Conservation (phyloP, 2,329 filamentous ascomycete species). For the Apiospora hydei region DNA sequence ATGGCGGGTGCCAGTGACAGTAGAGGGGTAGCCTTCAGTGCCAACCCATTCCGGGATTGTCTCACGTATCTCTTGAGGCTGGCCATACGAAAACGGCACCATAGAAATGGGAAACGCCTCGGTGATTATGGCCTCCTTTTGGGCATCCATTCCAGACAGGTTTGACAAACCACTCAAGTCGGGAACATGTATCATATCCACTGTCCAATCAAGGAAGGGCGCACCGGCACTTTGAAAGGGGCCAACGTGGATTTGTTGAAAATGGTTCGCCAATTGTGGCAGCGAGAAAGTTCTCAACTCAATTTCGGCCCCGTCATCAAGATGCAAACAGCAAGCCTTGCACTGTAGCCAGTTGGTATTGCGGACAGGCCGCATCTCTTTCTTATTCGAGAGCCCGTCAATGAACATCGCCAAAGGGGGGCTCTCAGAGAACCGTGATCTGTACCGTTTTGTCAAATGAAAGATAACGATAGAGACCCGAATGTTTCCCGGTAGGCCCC, state of each 20-base stretch:
- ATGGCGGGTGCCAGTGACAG: not conserved
- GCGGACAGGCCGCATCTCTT: conserved; percentile 63
- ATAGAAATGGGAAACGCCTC: conserved; percentile 48
- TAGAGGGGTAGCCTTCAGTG: not conserved
- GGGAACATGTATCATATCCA: conserved; percentile 55
- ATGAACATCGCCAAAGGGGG: conserved; percentile 66
- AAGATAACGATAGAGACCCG: conserved; percentile 70
- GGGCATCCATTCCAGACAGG: conserved; percentile 41
- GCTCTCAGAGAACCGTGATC: conserved; percentile 62
- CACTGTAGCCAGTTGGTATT: conserved; percentile 62
- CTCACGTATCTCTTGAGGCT: conserved; percentile 18
- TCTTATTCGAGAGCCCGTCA: conserved; percentile 63
- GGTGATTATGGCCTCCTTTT: conserved; percentile 45
- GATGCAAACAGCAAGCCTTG: conserved; percentile 57
- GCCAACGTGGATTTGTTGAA: conserved; percentile 54
- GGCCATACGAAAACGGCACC: conserved; percentile 34
- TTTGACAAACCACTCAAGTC: conserved; percentile 42
- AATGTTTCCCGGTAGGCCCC: conserved; percentile 67
- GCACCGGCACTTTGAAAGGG: conserved; percentile 34
- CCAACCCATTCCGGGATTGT: not conserved
- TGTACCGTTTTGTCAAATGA: conserved; percentile 66
- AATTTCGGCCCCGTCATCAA: conserved; percentile 38
- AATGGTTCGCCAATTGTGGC: conserved; percentile 66
- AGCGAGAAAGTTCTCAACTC: conserved; percentile 59
- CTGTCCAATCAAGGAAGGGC: conserved; percentile 50